Evolutionary conservation across 2,329 filamentous ascomycete genomes (phyloP).

Genomic region (Grosmannia clavigera): DNA sequence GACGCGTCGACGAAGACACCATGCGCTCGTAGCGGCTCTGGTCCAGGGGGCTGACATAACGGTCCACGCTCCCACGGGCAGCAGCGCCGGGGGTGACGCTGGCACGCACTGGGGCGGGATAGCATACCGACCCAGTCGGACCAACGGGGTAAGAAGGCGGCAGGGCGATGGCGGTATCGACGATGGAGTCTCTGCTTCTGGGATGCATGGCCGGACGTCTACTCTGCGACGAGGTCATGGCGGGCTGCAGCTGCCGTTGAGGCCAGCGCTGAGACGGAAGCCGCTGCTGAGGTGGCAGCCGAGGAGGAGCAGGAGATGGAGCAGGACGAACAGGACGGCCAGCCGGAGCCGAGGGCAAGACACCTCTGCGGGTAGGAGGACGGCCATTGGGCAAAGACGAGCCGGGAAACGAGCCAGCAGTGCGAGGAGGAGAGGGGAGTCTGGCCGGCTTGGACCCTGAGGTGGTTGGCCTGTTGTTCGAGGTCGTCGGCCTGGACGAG

Average conservation of each 20-base stretch:
- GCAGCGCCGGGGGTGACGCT: background rate
- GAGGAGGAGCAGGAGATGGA: background rate
- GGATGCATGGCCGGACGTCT: background rate
- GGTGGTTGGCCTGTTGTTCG: too few relatives aligned
- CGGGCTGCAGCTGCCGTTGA: background rate
- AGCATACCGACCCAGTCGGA: background rate
- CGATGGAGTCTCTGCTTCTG: too few relatives aligned
- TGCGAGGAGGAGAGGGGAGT: too few relatives aligned
- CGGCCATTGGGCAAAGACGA: too few relatives aligned
- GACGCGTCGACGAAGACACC: background rate
- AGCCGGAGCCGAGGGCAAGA: background rate
- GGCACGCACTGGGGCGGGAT: background rate
- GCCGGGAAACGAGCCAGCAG: too few relatives aligned
- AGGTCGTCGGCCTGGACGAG: too few relatives aligned
- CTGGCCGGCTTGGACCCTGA: too few relatives aligned
- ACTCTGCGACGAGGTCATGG: too few relatives aligned
- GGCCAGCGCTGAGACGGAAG: too few relatives aligned
- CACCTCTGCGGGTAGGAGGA: too few relatives aligned
- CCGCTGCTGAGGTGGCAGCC: too few relatives aligned
- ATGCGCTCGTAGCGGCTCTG: background rate
- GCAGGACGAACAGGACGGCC: background rate
- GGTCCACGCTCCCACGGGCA: background rate
- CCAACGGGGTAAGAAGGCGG: background rate
- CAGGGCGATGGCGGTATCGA: background rate
- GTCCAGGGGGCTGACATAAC: background rate